Evolutionary conservation across 139 green algal genomes (phyloP).

Genomic region (Chlamydomonas sp.): DNA sequence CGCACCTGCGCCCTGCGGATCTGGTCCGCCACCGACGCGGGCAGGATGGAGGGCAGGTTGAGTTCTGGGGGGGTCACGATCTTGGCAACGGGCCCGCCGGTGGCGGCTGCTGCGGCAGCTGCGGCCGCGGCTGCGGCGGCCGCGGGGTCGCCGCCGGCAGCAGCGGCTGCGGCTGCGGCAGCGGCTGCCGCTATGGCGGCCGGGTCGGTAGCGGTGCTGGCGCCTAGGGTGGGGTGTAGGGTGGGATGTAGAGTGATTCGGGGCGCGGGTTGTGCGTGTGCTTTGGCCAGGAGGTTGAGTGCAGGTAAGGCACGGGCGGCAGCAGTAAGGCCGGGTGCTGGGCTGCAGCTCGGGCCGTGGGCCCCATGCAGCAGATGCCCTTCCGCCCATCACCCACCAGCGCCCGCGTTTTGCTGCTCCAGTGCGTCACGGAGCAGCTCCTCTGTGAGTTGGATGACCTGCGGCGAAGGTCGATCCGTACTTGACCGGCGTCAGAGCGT

Average conservation of each 20-base stretch:
- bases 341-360: neutral
- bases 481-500: neutral
- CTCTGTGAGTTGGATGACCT: conserved; percentile 84
- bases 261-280: too few relatives aligned
- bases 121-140: conserved; percentile 19
- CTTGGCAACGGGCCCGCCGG: conserved; percentile 32
- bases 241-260: too few relatives aligned
- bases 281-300: too few relatives aligned
- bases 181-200: neutral
- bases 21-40: conserved; percentile 79
- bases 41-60: conserved; percentile 60
- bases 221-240: too few relatives aligned
- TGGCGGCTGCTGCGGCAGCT: conserved; percentile 5
- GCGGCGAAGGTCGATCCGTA: neutral
- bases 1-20: conserved; percentile 67
- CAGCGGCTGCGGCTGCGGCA: neutral
- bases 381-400: neutral
- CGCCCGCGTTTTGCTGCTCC: conserved; percentile 17
- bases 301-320: too few relatives aligned
- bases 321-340: too few relatives aligned
- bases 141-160: neutral
- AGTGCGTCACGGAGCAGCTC: conserved; percentile 71
- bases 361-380: neutral
- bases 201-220: too few relatives aligned
- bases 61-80: conserved; percentile 51